A percentile compares a stretch with the other conserved stretches of the same genome.
Evolutionary conservation across 106 monocot species (phyloP).

Genomic region (Platanthera zijinensis): DNA sequence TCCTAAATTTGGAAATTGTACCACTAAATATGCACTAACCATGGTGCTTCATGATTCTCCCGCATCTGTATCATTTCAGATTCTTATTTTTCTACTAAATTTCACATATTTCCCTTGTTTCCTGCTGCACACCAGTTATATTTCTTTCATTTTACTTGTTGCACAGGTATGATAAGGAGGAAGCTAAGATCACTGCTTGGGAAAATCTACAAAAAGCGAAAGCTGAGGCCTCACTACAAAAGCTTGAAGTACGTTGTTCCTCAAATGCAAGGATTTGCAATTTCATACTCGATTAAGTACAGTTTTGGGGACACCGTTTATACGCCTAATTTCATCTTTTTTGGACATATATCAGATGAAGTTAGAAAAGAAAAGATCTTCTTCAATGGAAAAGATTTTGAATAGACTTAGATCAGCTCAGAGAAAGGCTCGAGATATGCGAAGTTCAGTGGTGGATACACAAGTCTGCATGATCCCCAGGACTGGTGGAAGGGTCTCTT

Average conservation of each 20-base stretch:
- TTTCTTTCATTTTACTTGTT: neutral
- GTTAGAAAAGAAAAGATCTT: constrained; percentile 86
- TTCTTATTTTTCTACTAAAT: too few relatives aligned
- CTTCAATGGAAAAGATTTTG: constrained; percentile 87
- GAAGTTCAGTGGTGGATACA: constrained; percentile 25
- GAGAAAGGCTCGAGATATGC: constrained; percentile 69
- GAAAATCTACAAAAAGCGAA: constrained; percentile 71
- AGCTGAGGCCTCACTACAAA: constrained; percentile 30
- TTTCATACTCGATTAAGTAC: neutral
- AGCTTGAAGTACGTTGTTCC: constrained; percentile 43
- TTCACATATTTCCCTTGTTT: neutral
- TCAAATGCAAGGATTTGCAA: neutral
- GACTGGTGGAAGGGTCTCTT: constrained; percentile 12
- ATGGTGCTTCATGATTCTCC: too few relatives aligned
- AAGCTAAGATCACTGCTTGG: constrained; percentile 66
- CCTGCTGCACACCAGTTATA: neutral
- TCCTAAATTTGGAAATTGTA: too few relatives aligned
- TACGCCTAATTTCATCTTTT: neutral
- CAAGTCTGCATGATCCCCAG: constrained; percentile 22
- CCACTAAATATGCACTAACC: too few relatives aligned
- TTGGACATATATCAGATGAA: constrained; percentile 46
- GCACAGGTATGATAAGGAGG: constrained; percentile 43
- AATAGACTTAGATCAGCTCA: constrained; percentile 68
- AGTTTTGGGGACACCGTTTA: neutral
- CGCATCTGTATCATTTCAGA: too few relatives aligned